Evolutionary conservation across 176 grass and related monocot genomes (phyloP).

Genomic region (Aegilops longissima): DNA sequence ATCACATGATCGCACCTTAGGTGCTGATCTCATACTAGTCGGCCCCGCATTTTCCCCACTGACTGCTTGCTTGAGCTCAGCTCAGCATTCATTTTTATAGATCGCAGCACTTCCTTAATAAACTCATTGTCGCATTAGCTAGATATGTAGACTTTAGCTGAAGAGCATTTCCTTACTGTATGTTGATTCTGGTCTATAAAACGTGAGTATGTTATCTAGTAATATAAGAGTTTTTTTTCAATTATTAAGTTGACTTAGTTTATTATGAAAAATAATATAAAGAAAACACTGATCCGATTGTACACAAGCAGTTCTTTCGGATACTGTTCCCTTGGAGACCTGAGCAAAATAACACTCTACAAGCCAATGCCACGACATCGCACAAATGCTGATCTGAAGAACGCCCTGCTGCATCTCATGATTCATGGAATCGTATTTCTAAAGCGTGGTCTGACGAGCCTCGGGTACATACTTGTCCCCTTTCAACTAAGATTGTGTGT

Average conservation of each 20-base stretch:
- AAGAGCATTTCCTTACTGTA: neutral
- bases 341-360: conserved; percentile 55
- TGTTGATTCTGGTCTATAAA: neutral
- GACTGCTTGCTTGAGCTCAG: neutral
- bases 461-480: conserved; percentile 22
- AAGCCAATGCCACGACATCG: conserved; percentile 37
- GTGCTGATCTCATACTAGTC: no score
- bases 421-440: conserved; percentile 80
- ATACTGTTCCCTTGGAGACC: conserved; percentile 39
- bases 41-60: neutral
- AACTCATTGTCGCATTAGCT: no score
- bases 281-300: conserved; percentile 4
- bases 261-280: neutral
- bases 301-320: conserved; percentile 45
- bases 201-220: neutral
- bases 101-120: no score
- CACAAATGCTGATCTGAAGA: conserved; percentile 50
- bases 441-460: neutral
- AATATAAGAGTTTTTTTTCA: neutral
- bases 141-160: neutral
- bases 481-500: neutral
- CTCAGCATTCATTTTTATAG: neutral
- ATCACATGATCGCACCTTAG: no score
- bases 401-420: conserved; percentile 81
- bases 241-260: neutral